Base-by-base conservation (phyloP, 441 rosid species). In the Syzygium malaccense region DNA sequence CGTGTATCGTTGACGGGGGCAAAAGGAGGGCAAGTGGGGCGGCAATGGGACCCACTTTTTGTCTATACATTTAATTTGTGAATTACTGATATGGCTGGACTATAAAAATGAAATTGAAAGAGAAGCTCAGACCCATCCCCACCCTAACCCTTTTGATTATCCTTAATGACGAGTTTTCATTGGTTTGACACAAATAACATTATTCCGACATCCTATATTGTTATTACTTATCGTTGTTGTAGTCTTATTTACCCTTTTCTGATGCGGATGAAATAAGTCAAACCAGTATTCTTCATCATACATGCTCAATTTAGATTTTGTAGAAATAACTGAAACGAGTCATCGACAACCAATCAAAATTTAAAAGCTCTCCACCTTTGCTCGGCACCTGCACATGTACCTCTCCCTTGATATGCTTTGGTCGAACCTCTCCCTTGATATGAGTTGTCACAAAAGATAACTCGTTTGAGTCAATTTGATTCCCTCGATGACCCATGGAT, bases 401-500 rank as follows among this genome's bases (percentile, higher is more conserved):
- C 48, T 45, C 48, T 45, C 48, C 48, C 48, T 1, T 45, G 48
- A 45, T 45, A 45, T 45, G 48, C 48, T 45, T 45, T 45, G 9
- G 48, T 45, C 48, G 48, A 45, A 45, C 48, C 48, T 45, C 48
- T 45, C 48, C 48, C 9, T 45, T 45, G 48, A 45, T 7, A 45
- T 45, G 48, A 45, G 48, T 45, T 45, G 48, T 9, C 9, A 45
- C 48, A 7, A 7, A 45, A 45, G 48, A 45, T 2, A 7, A 9
- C 48, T 45, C 9, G 48, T 28, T 60, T 13, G 66, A 45, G 66
- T 32, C 32, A 60, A 60, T 60, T 28, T 60, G 66, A 60, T 28
- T 4, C 32, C 14, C 66, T 0, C 66, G 0, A 60, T 2, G 13
- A 28, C n/a, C n/a, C 32, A 8, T 13, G 6, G 66, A 60, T 60